Conservation (phyloP, 208 protist genomes). For the Leishmania amazonensis region DNA sequence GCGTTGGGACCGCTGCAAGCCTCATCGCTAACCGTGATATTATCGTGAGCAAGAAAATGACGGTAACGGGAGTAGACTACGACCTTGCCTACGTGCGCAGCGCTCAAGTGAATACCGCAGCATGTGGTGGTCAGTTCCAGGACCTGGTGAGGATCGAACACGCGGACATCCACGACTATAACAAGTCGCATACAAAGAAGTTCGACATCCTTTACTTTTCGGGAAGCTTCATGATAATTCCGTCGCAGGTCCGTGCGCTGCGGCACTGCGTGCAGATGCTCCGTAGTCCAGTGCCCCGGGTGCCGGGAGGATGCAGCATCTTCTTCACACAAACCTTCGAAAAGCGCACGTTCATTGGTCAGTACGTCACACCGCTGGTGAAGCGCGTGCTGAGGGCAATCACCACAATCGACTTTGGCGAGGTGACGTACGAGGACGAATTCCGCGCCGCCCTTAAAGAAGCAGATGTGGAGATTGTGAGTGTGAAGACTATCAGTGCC, state of each 20-base stretch:
- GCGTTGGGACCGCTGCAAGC: constrained; percentile 77
- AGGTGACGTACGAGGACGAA: constrained; percentile 82
- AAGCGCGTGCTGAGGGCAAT: constrained; percentile 59
- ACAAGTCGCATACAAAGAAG: constrained; percentile 39
- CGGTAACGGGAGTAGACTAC: constrained; percentile 75
- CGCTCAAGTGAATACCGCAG: constrained; percentile 51
- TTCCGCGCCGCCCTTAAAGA: constrained; percentile 52
- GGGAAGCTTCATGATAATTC: constrained; percentile 83
- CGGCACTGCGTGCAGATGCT: constrained; percentile 69
- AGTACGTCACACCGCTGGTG: constrained; percentile 54
- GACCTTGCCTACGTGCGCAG: constrained; percentile 61
- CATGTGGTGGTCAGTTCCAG: constrained; percentile 37
- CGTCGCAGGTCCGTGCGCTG: constrained; percentile 53
- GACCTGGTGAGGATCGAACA: constrained; percentile 53
- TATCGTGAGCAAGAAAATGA: constrained; percentile 68
- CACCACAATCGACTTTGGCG: constrained; percentile 85
- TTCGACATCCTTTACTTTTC: constrained; percentile 86
- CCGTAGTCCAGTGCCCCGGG: constrained; percentile 44
- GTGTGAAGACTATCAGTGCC: constrained; percentile 39
- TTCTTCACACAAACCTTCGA: constrained; percentile 89
- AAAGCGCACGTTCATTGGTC: constrained; percentile 54
- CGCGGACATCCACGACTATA: constrained; percentile 72
- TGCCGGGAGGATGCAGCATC: constrained; percentile 49
- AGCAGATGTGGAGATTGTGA: constrained; percentile 60
- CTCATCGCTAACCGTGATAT: constrained; percentile 81